Evolutionary conservation across 2,329 filamentous ascomycete genomes (phyloP).

Genomic region (Sporothrix brasiliensis): DNA sequence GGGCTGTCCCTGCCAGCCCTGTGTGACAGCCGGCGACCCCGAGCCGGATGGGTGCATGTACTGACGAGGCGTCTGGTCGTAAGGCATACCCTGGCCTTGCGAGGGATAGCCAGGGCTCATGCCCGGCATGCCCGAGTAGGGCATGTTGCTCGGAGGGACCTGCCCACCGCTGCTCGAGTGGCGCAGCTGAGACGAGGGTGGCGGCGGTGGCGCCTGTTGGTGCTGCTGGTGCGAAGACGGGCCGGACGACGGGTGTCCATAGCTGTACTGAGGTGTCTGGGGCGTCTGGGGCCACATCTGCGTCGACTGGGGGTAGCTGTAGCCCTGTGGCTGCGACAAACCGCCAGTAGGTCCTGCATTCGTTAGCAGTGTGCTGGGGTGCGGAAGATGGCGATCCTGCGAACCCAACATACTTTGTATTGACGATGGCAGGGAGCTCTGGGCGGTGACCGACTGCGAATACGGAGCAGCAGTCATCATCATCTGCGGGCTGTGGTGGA

Average conservation of each 20-base stretch:
- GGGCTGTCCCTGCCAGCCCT: conserved; percentile 59
- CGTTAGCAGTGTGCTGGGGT: conserved; percentile 57
- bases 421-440: conserved; percentile 72
- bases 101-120: conserved; percentile 61
- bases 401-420: conserved; percentile 50
- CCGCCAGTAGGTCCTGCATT: conserved; percentile 57
- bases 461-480: conserved; percentile 69
- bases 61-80: conserved; percentile 65
- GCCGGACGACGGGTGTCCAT: conserved; percentile 16
- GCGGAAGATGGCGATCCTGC: conserved; percentile 65
- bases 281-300: conserved; percentile 71
- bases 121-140: conserved; percentile 65
- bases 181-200: conserved; percentile 62
- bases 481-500: conserved; percentile 67
- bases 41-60: conserved; percentile 68
- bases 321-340: conserved; percentile 59
- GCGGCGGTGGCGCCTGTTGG: conserved; percentile 57
- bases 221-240: conserved; percentile 24
- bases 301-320: conserved; percentile 63
- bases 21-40: conserved; percentile 53
- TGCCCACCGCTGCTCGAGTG: conserved; percentile 58
- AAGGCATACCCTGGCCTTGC: conserved; percentile 61
- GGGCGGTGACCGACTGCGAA: conserved; percentile 70
- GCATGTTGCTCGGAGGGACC: conserved; percentile 60
- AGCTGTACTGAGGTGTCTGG: conserved; percentile 54